Base-by-base conservation (phyloP, 2,329 filamentous ascomycete species). In the Allantophomopsis cytisporea region DNA sequence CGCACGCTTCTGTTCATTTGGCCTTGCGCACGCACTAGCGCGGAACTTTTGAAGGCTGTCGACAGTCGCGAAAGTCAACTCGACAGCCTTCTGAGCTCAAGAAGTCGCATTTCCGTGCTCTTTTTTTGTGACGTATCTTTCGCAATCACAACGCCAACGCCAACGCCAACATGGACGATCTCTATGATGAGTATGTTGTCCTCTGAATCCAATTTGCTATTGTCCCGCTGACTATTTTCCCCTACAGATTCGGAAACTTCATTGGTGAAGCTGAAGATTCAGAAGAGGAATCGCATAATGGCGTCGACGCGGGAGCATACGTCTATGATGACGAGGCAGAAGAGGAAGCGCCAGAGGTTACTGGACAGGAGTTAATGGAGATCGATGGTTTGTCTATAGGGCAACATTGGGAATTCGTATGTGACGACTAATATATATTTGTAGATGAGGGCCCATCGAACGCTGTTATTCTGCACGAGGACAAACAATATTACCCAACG, bases 401-500 rank as follows among this genome's bases (percentile, higher is more conserved):
- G 8, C 23, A 28, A 8, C 8, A 12, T 28, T 33, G 4, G n/a
- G 11, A 40, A 41, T 18, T 31, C 14, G 6, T 18, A 18, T 16
- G 5, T 17, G 18, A 44, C 44, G 40, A 40, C 57, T 60, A 42
- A 60, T 43, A 42, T 43, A 42, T 20, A 17, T 41, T 36, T 41
- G 45, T 47, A 73, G 76, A 86, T 59, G 81, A 88, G 37, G 87
- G 83, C 12, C 84, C 89, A 3, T 95, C 88, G 5, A 98, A 96
- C 60, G 89, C 91, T 38, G 87, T 98, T n/a, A 74, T 98, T 42
- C 73, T 98, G 35, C 91, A 98, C 63, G 91, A 98, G 68, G 91
- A 98, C 65, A 98, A 98, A 61, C 91, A 96, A 59, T 98, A 98
- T 62, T 98, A 98, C 57, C 91, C 91, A 21, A 94, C 88, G n/a